phyloP scores from a whole-genome alignment of 2,329 filamentous ascomycete species.

The Sarocladium brachiariae region DNA sequence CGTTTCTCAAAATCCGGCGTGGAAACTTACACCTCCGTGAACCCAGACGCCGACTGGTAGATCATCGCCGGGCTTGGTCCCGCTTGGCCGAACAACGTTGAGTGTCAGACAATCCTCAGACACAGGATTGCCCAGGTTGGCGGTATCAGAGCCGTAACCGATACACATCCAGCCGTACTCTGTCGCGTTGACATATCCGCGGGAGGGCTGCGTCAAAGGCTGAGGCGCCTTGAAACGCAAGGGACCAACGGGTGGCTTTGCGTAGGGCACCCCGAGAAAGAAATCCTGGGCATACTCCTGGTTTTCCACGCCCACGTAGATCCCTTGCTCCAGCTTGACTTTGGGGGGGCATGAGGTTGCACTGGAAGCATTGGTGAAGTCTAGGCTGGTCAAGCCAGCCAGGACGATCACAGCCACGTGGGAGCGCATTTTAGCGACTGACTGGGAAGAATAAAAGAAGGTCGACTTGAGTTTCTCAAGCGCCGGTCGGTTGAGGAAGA shows the following conservation, averaged over 20 bases:
- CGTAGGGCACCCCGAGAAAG: constrained; percentile 1
- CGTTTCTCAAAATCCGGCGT: too few species aligned
- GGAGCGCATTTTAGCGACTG: background rate
- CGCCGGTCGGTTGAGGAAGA: background rate
- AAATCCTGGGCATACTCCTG: constrained; percentile 39
- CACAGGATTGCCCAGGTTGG: constrained; percentile 18
- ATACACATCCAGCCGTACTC: constrained; percentile 39
- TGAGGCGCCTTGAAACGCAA: constrained; percentile 11
- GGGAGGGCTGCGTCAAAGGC: constrained; percentile 31
- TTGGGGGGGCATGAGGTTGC: background rate
- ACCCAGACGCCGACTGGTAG: constrained; percentile 57
- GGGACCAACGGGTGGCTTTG: background rate
- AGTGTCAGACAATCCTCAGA: constrained; percentile 42
- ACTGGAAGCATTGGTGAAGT: background rate
- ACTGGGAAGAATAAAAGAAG: background rate
- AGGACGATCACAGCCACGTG: background rate
- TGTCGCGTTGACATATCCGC: constrained; percentile 30
- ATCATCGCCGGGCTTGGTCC: constrained; percentile 23
- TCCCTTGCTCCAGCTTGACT: constrained; percentile 54
- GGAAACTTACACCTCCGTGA: constrained; percentile 35
- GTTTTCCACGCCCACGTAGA: constrained; percentile 45
- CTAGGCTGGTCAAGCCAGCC: background rate
- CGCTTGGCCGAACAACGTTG: constrained; percentile 33
- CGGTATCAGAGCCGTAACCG: constrained; percentile 35
- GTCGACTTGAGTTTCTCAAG: too few species aligned